Conservation (phyloP, 306 rosid genomes). For the Dryas alaskensis region DNA sequence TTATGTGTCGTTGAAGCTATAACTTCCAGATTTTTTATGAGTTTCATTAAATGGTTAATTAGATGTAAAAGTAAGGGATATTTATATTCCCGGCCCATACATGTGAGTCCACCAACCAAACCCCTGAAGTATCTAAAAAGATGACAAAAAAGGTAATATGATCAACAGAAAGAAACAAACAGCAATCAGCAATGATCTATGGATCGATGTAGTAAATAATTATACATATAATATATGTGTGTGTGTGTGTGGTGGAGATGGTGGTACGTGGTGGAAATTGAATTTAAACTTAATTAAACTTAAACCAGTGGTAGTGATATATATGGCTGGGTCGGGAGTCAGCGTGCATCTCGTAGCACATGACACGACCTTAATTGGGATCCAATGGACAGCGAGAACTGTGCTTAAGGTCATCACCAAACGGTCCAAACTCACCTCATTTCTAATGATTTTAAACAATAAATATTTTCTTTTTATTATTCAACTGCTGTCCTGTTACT, state of each 20-base stretch:
- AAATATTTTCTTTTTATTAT: too few relatives aligned
- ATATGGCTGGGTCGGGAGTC: neutral
- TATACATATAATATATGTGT: too few relatives aligned
- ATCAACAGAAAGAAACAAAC: conserved; percentile 1
- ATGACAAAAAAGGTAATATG: neutral
- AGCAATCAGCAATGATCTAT: conserved; percentile 13
- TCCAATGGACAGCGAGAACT: conserved; percentile 21
- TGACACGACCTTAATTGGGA: conserved; percentile 3
- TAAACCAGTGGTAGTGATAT: neutral
- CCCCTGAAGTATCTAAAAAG: neutral
- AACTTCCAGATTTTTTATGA: neutral
- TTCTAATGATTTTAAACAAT: neutral
- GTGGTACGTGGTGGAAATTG: too few relatives aligned
- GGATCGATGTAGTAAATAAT: conserved; percentile 2
- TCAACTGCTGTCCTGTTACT: too few relatives aligned
- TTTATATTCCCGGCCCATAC: neutral
- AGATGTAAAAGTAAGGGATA: neutral
- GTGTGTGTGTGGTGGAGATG: too few relatives aligned
- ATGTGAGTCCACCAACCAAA: conserved; percentile 10
- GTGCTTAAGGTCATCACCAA: neutral
- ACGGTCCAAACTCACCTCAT: neutral
- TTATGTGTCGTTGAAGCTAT: too few relatives aligned
- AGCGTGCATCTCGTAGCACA: conserved; percentile 24
- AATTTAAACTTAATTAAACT: neutral
- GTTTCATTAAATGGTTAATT: neutral